phyloP scores from a whole-genome alignment of 768 basidiomycete genomes.

The Hirschioporus abietinus region DNA sequence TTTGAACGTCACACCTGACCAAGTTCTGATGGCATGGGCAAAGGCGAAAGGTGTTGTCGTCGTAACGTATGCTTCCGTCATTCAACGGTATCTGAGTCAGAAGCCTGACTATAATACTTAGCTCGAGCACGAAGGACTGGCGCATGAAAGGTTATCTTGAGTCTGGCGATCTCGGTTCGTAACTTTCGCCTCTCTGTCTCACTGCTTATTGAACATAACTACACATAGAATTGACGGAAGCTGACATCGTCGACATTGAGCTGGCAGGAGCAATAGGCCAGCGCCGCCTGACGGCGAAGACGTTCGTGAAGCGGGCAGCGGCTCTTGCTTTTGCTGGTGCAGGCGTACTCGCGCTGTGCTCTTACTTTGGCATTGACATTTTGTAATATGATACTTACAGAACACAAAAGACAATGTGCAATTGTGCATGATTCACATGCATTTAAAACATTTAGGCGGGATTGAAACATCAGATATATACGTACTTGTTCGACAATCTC shows the following conservation, averaged over 20 bases:
- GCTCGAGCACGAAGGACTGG: slow-evolving; percentile 59
- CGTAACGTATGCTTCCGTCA: slow-evolving; percentile 43
- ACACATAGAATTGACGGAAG: slow-evolving; percentile 39
- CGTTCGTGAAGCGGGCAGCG: slow-evolving; percentile 17
- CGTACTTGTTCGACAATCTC: too few relatives aligned
- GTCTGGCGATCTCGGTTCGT: slow-evolving; percentile 59
- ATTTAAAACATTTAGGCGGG: too few relatives aligned
- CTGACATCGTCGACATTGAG: slow-evolving; percentile 54
- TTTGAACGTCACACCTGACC: slow-evolving; percentile 50
- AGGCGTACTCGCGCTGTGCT: slow-evolving; percentile 9
- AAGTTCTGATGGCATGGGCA: slow-evolving; percentile 68
- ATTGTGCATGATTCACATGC: too few relatives aligned
- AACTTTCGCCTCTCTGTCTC: not conserved
- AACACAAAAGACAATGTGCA: too few relatives aligned
- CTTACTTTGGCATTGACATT: not conserved
- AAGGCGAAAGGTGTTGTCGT: slow-evolving; percentile 62
- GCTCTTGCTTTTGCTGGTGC: slow-evolving; percentile 17
- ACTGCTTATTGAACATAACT: not conserved
- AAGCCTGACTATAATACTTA: slow-evolving; percentile 17
- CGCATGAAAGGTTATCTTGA: slow-evolving; percentile 63
- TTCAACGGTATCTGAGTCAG: not conserved
- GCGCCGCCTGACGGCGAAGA: slow-evolving; percentile 16
- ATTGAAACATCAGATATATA: too few relatives aligned
- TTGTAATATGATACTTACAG: not conserved
- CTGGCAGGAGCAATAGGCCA: slow-evolving; percentile 44